A percentile compares a stretch with the other conserved stretches of the same genome.
These are phyloP conservation scores for Endothia cerciana DNA, from an alignment of 2,329 filamentous ascomycete genomes.

Conservation along the genomic window DNA sequence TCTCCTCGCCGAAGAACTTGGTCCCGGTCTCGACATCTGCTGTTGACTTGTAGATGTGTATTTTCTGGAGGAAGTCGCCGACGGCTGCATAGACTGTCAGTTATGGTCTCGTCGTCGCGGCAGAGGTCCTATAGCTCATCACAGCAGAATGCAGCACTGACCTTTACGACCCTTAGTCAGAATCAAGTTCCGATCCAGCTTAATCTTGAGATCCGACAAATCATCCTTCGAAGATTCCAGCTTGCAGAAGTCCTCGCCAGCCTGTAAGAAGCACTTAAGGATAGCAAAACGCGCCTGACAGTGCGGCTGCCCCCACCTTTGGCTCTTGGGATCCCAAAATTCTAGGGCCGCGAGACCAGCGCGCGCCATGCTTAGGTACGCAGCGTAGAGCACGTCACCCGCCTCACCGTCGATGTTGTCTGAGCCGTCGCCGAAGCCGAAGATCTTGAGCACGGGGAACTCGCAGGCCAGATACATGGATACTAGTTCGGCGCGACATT, in stretches of 20 bases:
- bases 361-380: slow-evolving; percentile 91
- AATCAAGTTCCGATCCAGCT: slow-evolving; percentile 84
- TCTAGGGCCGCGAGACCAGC: slow-evolving; percentile 88
- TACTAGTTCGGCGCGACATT: slow-evolving; percentile 92
- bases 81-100: slow-evolving; percentile 58
- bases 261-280: slow-evolving; percentile 80
- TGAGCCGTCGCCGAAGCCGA: slow-evolving; percentile 82
- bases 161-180: slow-evolving; percentile 76
- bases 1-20: slow-evolving; percentile 73
- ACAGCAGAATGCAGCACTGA: slow-evolving; percentile 35
- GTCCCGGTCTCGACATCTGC: slow-evolving; percentile 80
- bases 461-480: slow-evolving; percentile 90
- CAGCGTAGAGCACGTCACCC: slow-evolving; percentile 84
- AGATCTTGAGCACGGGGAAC: slow-evolving; percentile 85
- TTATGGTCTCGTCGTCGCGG: not conserved
- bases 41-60: slow-evolving; percentile 91
- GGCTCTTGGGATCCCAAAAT: slow-evolving; percentile 89
- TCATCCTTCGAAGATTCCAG: slow-evolving; percentile 75
- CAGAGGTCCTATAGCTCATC: not conserved
- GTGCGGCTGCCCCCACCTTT: slow-evolving; percentile 92
- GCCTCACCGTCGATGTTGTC: slow-evolving; percentile 74
- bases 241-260: slow-evolving; percentile 84
- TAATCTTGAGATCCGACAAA: slow-evolving; percentile 80
- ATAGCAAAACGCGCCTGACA: slow-evolving; percentile 93
- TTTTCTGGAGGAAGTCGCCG: slow-evolving; percentile 83